Evolutionary conservation across 495 filamentous ascomycete genomes (phyloP), one percentile per base, ranked within the genome.

Genomic region (Talaromyces stipitatus): DNA sequence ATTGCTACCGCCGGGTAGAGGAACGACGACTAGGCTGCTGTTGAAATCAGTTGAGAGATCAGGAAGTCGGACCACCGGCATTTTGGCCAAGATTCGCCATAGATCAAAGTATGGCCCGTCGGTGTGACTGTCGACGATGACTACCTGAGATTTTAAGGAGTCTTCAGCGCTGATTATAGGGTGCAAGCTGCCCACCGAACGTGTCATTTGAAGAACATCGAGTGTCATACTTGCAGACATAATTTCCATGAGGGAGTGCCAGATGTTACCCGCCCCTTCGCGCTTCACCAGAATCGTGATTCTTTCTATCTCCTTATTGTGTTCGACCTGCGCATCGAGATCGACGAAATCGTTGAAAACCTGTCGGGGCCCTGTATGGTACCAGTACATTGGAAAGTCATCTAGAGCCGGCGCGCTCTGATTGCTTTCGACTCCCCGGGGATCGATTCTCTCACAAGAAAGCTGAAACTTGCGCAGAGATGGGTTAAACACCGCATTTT

Each of bases 181-280:
- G 11, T 10, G 33, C 22, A n/a, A 56, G 14, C 45, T 36, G 48
- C 55, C 54, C 28, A 51, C 22, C 4, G 43, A 14, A 1, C 26
- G 24, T 11, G 58, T 64, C 33, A 72, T 71, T 38, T 60, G 65
- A 10, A 74, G 56, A 20, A 66, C 62, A 59, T 72, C 71, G 28
- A 75, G 53, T 5, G 64, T 68, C 64, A 73, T 62, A 5, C 57
- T 59, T 58, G 66, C 66, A 46, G 68, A 67, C 57, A 64, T 67
- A 26, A 76, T 64, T 55, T 76, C 73, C 66, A 71, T 66, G 32
- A 74, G 62, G 18, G 61, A 64, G 55, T 76, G 73, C 73, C 73
- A 76, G 11, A 66, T 33, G 56, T 73, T 74, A 7, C 28, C 22
- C 11, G 61, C 54, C 16, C 67, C 66, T 57, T 76, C 71, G 26